These are phyloP conservation scores for Colletotrichum sidae DNA, from an alignment of 2,329 filamentous ascomycete genomes.

Conservation along the genomic window DNA sequence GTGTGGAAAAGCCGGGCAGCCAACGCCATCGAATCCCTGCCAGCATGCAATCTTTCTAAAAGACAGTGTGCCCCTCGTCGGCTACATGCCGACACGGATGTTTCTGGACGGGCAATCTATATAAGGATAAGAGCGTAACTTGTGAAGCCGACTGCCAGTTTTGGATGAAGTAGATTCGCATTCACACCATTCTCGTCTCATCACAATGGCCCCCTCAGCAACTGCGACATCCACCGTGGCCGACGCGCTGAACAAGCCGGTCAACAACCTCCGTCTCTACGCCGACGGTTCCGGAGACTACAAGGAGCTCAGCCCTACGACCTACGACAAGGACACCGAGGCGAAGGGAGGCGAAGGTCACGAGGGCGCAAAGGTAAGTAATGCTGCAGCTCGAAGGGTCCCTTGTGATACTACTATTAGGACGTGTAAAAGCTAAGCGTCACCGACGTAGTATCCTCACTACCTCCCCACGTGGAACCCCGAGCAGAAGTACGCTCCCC, in stretches of 20 bases:
- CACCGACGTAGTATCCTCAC: slow-evolving; percentile 39
- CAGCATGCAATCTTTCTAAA: slow-evolving; percentile 47
- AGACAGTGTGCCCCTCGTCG: slow-evolving; percentile 21
- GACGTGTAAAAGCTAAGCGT: neutral
- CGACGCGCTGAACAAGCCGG: slow-evolving; percentile 35
- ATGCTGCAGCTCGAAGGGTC: neutral
- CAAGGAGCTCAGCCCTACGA: slow-evolving; percentile 44
- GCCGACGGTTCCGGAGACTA: slow-evolving; percentile 41
- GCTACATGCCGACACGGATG: slow-evolving; percentile 16
- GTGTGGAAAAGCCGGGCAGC: neutral
- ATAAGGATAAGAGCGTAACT: slow-evolving; percentile 17
- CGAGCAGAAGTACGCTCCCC: slow-evolving; percentile 67
- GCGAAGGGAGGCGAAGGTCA: slow-evolving; percentile 39
- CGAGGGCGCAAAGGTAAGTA: slow-evolving; percentile 38
- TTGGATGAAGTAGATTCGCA: too few species aligned
- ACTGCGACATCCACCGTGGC: slow-evolving; percentile 45
- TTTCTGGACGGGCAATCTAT: slow-evolving; percentile 24
- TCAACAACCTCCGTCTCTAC: slow-evolving; percentile 51
- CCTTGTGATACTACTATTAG: neutral
- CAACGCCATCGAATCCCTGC: slow-evolving; percentile 63
- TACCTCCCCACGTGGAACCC: slow-evolving; percentile 73
- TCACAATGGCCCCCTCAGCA: slow-evolving; percentile 49
- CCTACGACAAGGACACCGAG: slow-evolving; percentile 45
- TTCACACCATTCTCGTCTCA: too few species aligned
- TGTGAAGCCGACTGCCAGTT: too few species aligned